Evolutionary conservation across 1,284 basidiomycete species (phyloP), one percentile per base, ranked within the genome.

Genomic region (Taiwanofungus camphoratus): DNA sequence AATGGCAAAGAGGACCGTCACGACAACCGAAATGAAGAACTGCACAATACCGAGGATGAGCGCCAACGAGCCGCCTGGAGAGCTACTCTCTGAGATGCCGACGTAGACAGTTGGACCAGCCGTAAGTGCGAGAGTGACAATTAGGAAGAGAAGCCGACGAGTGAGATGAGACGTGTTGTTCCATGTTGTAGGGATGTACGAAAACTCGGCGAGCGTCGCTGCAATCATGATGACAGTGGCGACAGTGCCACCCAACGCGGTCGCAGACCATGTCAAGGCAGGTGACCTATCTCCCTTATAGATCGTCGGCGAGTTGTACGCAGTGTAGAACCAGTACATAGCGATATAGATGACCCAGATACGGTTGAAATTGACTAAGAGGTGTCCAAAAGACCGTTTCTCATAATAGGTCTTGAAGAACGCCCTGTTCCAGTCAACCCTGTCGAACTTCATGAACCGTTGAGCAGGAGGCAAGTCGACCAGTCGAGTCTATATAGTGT

Each of bases 391-490:
- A 0, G 92, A 94, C 32, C 94, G 89, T 60, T 92, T 92, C 68
- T 97, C 94, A 52, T 82, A 89, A 66, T 96, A 97, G 0, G 93
- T 97, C 74, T 97, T 97, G 85, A 94, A 94, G 66, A 96, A 96
- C 1, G 86, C 92, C 29, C 82, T 76, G 57, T 85, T 85, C 93
- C 94, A 97, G 53, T 97, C 92, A 55, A 97, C 83, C 46, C 89
- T 80, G 64, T 93, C 89, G 56, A 97, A 93, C 64, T 87, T 90
- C 88, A 93, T 92, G 68, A 92, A 97, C 32, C 93, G 80, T 60
- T 93, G 85, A 0, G 91, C 75, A 2, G 92, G 90, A 0, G 93
- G 74, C 13, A 96, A 68, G 57, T 97, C 93, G 41, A 96, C 85
- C 27, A 97, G 76, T 29, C 92, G 83, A 19, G 87, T 90, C 82